phyloP scores from a whole-genome alignment of 495 filamentous ascomycete species.

The Astrothelium macrocarpum region DNA sequence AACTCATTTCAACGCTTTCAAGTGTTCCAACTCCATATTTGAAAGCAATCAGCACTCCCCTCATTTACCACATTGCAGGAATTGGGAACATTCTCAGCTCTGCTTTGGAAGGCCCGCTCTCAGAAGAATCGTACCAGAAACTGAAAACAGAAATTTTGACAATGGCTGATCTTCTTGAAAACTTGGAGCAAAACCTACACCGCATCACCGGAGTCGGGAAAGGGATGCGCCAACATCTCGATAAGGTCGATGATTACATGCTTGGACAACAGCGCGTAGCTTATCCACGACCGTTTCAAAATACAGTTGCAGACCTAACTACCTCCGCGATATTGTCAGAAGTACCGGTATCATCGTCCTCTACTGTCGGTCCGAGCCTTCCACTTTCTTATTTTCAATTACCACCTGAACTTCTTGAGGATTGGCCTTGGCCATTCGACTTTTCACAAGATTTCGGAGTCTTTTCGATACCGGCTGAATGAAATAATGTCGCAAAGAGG shows the following conservation, averaged over 20 bases:
- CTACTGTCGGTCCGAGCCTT: not conserved
- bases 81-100: constrained; percentile 43
- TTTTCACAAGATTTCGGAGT: constrained; percentile 16
- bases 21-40: constrained; percentile 38
- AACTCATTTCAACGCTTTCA: constrained; percentile 39
- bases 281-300: constrained; percentile 13
- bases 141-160: constrained; percentile 37
- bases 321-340: constrained; percentile 16
- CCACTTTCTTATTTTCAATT: constrained; percentile 31
- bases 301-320: constrained; percentile 23
- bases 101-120: constrained; percentile 40
- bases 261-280: constrained; percentile 10
- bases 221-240: constrained; percentile 36
- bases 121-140: constrained; percentile 37
- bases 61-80: constrained; percentile 42
- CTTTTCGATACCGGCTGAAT: not conserved
- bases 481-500: not conserved
- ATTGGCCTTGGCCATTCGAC: constrained; percentile 38
- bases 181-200: constrained; percentile 36
- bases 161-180: constrained; percentile 42
- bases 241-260: constrained; percentile 43
- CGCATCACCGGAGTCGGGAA: constrained; percentile 34
- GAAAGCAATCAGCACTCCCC: constrained; percentile 41
- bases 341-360: constrained; percentile 13
- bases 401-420: constrained; percentile 31